phyloP scores from a whole-genome alignment of 228 moss, liverwort and hornwort genomes.

The Sphagnum magellanicum region DNA sequence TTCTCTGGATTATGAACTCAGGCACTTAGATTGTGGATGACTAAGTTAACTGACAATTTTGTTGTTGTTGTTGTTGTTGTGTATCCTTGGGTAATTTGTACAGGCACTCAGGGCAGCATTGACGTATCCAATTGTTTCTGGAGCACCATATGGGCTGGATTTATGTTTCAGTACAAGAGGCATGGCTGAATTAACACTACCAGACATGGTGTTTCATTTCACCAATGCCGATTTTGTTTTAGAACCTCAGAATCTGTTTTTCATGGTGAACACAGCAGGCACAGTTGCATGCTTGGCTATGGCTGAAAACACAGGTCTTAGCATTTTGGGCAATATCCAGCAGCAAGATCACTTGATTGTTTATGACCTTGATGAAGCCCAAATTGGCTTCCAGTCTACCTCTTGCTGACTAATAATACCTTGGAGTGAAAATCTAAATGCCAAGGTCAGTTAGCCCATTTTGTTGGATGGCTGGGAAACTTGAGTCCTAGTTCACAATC shows the following conservation, averaged over 20 bases:
- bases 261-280: conserved; percentile 30
- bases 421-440: too few relatives aligned
- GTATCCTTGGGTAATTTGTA: too few relatives aligned
- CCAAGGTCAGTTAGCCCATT: too few relatives aligned
- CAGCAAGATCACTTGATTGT: conserved; percentile 79
- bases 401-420: too few relatives aligned
- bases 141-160: conserved; percentile 36
- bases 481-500: too few relatives aligned
- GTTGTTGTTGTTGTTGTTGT: too few relatives aligned
- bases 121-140: conserved; percentile 32
- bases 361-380: conserved; percentile 40
- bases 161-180: conserved; percentile 63
- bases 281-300: conserved; percentile 56
- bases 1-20: too few relatives aligned
- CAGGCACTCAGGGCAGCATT: conserved; percentile 41
- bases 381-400: conserved; percentile 45
- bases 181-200: conserved; percentile 27
- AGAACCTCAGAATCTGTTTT: conserved; percentile 34
- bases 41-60: too few relatives aligned
- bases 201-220: conserved; percentile 59
- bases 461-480: too few relatives aligned
- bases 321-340: conserved; percentile 76
- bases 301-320: conserved; percentile 36
- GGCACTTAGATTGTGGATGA: too few relatives aligned
- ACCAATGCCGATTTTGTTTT: conserved; percentile 47